phyloP scores from a whole-genome alignment of 805 yeast genomes.

The Lachancea cidri region DNA sequence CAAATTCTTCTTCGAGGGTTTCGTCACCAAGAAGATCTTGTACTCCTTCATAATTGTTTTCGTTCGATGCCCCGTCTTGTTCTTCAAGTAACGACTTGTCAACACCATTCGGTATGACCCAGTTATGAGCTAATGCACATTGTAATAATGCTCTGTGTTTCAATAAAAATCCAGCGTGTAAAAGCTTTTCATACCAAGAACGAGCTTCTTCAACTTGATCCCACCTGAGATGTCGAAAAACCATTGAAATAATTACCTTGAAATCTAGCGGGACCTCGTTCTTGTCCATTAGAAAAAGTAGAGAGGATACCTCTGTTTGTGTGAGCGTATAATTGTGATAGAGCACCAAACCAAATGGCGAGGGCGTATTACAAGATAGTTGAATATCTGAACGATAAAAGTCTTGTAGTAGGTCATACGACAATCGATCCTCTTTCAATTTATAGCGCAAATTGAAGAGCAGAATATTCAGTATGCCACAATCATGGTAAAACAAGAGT shows the following conservation, averaged over 20 bases:
- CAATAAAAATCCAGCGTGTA: slow-evolving; percentile 20
- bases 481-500: slow-evolving; percentile 12
- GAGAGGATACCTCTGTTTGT: slow-evolving; percentile 13
- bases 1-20: slow-evolving; percentile 7
- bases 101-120: slow-evolving; percentile 24
- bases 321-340: slow-evolving; percentile 18
- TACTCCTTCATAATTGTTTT: background rate
- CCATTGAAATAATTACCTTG: slow-evolving; percentile 24
- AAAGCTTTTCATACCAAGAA: slow-evolving; percentile 25
- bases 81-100: slow-evolving; percentile 14
- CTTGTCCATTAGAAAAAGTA: slow-evolving; percentile 23
- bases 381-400: slow-evolving; percentile 15
- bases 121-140: slow-evolving; percentile 14
- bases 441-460: slow-evolving; percentile 16
- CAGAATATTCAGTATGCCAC: slow-evolving; percentile 21
- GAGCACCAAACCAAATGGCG: slow-evolving; percentile 24
- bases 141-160: slow-evolving; percentile 18
- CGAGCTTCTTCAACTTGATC: slow-evolving; percentile 20
- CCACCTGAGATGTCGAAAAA: slow-evolving; percentile 15
- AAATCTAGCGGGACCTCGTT: slow-evolving; percentile 20
- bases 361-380: slow-evolving; percentile 9
- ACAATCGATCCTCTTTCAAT: slow-evolving; percentile 18
- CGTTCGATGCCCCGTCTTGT: slow-evolving; percentile 4
- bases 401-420: slow-evolving; percentile 21
- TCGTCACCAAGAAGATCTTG: slow-evolving; percentile 3